Evolutionary conservation across 164 flowering plant genomes (phyloP).

Genomic region (Buxus sempervirens): DNA sequence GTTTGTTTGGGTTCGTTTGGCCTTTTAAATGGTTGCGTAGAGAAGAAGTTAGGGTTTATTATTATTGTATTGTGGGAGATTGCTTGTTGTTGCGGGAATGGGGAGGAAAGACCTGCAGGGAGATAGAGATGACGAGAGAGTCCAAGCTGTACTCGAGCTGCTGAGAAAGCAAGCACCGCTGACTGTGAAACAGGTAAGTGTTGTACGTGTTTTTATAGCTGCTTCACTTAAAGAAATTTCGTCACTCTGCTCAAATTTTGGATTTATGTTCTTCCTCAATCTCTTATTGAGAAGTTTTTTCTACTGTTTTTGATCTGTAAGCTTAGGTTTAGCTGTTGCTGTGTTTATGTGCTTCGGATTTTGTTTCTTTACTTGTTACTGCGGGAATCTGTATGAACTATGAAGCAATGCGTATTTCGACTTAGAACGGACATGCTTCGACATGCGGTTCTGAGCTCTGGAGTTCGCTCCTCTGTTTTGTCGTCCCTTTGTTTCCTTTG

Average conservation of each 20-base stretch:
- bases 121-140: constrained; percentile 36
- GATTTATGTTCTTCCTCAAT: not conserved
- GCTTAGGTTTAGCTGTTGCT: too few relatives aligned
- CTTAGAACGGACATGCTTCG: too few relatives aligned
- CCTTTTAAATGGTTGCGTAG: constrained; percentile 27
- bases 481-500: not conserved
- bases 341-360: too few relatives aligned
- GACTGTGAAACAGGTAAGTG: constrained; percentile 65
- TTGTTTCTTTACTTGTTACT: too few relatives aligned
- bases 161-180: constrained; percentile 76
- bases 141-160: constrained; percentile 62
- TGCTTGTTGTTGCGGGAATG: constrained; percentile 31
- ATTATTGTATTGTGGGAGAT: constrained; percentile 3
- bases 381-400: too few relatives aligned
- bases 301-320: too few relatives aligned
- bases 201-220: not conserved
- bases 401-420: too few relatives aligned
- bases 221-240: not conserved
- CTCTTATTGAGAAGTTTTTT: not conserved
- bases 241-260: not conserved
- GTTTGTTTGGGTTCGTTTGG: too few relatives aligned
- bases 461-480: not conserved
- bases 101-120: constrained; percentile 56
- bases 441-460: too few relatives aligned
- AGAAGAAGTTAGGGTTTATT: constrained; percentile 14